Percentiles rank a stretch among this genome's conserved stretches.
phyloP scores from a whole-genome alignment of 2,329 filamentous ascomycete genomes.

The Helicocarpus griseus region DNA sequence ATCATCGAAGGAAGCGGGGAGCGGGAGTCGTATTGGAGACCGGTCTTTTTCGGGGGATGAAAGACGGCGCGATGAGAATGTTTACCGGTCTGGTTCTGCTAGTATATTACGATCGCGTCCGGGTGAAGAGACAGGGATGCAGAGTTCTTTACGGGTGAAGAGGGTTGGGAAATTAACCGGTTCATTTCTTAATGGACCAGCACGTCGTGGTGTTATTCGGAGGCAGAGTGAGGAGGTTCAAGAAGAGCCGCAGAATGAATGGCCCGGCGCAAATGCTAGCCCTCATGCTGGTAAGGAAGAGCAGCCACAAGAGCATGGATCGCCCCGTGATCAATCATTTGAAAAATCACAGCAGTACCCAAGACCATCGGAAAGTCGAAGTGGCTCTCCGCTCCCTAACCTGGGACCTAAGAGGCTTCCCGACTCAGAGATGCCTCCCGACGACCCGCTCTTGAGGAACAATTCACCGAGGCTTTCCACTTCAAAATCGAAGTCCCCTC shows the following conservation, averaged over 20 bases:
- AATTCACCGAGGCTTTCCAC: constrained; percentile 27
- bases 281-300: constrained; percentile 18
- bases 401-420: constrained; percentile 2
- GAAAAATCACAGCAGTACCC: constrained; percentile 7
- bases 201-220: constrained; percentile 58
- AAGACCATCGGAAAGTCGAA: constrained; percentile 15
- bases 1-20: constrained; percentile 19
- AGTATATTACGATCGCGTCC: constrained; percentile 34
- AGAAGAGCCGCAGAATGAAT: constrained; percentile 15
- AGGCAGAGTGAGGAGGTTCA: constrained; percentile 57
- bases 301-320: background rate
- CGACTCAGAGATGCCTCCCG: background rate
- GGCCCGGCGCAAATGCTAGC: constrained; percentile 22
- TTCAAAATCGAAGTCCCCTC: constrained; percentile 29
- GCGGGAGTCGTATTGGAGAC: constrained; percentile 22
- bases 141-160: constrained; percentile 69
- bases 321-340: constrained; percentile 7
- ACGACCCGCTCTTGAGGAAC: constrained; percentile 18
- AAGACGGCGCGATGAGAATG: constrained; percentile 25
- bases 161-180: constrained; percentile 65
- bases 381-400: constrained; percentile 11
- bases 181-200: constrained; percentile 69
- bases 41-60: constrained; percentile 23
- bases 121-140: constrained; percentile 56
- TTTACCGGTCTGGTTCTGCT: constrained; percentile 23